Percentiles rank a stretch among this genome's conserved stretches.
phyloP scores from a whole-genome alignment of 768 basidiomycete species.

The Sarcodon sp. region DNA sequence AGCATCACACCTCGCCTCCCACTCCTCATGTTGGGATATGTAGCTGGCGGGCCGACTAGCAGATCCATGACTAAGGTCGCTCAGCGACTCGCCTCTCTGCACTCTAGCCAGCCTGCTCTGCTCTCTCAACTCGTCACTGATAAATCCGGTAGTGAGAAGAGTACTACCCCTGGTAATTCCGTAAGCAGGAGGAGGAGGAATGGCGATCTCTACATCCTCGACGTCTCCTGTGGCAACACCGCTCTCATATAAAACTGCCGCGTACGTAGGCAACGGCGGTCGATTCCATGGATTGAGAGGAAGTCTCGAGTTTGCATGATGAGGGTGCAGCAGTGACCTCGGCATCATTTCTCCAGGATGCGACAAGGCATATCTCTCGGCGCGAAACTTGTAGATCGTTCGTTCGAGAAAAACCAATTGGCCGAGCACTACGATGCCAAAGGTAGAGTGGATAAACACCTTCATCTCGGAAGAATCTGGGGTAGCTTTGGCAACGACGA shows the following conservation, averaged over 20 bases:
- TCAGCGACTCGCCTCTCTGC: constrained; percentile 9
- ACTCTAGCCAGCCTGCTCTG: constrained; percentile 14
- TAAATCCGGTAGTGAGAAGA: constrained; percentile 40
- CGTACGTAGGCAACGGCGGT: constrained; percentile 59
- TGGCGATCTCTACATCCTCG: constrained; percentile 57
- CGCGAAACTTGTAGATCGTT: constrained; percentile 49
- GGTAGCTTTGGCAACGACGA: constrained; percentile 19
- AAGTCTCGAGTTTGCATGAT: too few species aligned
- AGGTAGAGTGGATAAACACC: constrained; percentile 54
- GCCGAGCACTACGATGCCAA: constrained; percentile 34
- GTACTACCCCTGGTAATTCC: constrained; percentile 63
- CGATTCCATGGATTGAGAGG: constrained; percentile 21
- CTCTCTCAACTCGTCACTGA: constrained; percentile 33
- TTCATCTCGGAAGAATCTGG: constrained; percentile 1
- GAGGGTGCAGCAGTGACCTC: constrained; percentile 5
- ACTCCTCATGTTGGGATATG: constrained; percentile 37
- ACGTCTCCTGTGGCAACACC: constrained; percentile 66
- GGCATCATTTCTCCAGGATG: constrained; percentile 41
- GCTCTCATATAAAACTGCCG: constrained; percentile 53
- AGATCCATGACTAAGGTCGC: constrained; percentile 11
- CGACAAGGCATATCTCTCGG: constrained; percentile 43
- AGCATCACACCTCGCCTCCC: constrained; percentile 41
- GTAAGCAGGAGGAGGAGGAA: constrained; percentile 64
- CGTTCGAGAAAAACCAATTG: constrained; percentile 56
- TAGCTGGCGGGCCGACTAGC: constrained; percentile 41